phyloP scores from a whole-genome alignment of 345 rosid species.

The Microcos paniculata region DNA sequence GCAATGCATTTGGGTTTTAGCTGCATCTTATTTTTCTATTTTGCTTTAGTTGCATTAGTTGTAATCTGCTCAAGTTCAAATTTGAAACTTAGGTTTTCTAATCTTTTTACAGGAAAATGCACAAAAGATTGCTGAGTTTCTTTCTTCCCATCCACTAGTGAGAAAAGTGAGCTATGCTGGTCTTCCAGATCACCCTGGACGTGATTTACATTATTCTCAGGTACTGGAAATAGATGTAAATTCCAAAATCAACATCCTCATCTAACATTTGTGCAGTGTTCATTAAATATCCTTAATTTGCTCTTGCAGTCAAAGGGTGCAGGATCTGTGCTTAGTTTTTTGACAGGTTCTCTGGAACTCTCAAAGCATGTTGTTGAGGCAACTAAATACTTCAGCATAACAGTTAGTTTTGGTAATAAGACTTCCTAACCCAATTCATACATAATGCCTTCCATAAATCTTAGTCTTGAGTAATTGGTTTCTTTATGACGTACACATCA shows the following conservation, averaged over 20 bases:
- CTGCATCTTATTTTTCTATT: too few species aligned
- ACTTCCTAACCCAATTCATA: not conserved
- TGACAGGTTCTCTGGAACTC: constrained; percentile 84
- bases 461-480: not conserved
- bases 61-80: not conserved
- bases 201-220: constrained; percentile 87
- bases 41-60: not conserved
- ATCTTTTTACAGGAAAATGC: constrained; percentile 67
- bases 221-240: constrained; percentile 25
- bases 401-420: constrained; percentile 91
- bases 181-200: constrained; percentile 84
- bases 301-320: constrained; percentile 85
- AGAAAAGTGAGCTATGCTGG: constrained; percentile 87
- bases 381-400: constrained; percentile 87
- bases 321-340: constrained; percentile 90
- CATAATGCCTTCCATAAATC: not conserved
- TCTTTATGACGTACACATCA: not conserved
- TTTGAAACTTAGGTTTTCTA: not conserved
- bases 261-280: not conserved
- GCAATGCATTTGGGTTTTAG: too few species aligned
- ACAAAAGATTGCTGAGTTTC: constrained; percentile 82
- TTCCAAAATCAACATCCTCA: not conserved
- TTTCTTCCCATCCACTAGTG: constrained; percentile 75
- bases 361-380: constrained; percentile 87
- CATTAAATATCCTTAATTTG: not conserved